phyloP scores from a whole-genome alignment of 139 green algal genomes.

The Nannochloris sp. region DNA sequence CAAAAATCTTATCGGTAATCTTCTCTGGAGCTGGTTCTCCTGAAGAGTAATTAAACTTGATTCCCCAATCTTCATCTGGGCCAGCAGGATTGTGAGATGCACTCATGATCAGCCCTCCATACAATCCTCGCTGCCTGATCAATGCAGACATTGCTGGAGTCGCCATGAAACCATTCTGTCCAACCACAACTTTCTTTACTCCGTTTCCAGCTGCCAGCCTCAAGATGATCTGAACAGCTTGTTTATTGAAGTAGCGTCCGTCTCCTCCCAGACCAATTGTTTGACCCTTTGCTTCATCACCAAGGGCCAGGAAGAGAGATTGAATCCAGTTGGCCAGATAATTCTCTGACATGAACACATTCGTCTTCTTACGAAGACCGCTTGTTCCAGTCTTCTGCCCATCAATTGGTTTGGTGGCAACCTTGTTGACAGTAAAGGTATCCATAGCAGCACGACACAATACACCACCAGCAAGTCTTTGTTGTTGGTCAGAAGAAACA shows the following conservation, averaged over 20 bases:
- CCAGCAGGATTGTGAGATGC: constrained; percentile 96
- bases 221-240: constrained; percentile 88
- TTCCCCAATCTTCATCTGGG: constrained; percentile 96
- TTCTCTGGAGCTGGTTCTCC: constrained; percentile 94
- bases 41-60: constrained; percentile 98
- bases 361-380: constrained; percentile 96
- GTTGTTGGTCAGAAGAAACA: too few species aligned
- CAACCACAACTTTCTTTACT: constrained; percentile 78
- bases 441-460: neutral
- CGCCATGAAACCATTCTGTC: constrained; percentile 89
- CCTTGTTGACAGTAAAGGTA: constrained; percentile 42
- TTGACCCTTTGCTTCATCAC: constrained; percentile 76
- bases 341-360: constrained; percentile 84
- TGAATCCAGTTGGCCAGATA: constrained; percentile 99
- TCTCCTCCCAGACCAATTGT: constrained; percentile 90
- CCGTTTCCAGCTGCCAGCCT: constrained; percentile 87
- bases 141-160: constrained; percentile 95
- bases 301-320: constrained; percentile 83
- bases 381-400: constrained; percentile 98
- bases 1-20: constrained; percentile 97
- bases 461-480: neutral
- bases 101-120: constrained; percentile 97
- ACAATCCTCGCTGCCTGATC: constrained; percentile 80
- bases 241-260: constrained; percentile 97
- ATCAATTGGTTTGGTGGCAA: constrained; percentile 90